Evolutionary conservation across 2,329 filamentous ascomycete species (phyloP), one percentile per base, ranked within the genome.

Genomic region (Orbilia javanica): DNA sequence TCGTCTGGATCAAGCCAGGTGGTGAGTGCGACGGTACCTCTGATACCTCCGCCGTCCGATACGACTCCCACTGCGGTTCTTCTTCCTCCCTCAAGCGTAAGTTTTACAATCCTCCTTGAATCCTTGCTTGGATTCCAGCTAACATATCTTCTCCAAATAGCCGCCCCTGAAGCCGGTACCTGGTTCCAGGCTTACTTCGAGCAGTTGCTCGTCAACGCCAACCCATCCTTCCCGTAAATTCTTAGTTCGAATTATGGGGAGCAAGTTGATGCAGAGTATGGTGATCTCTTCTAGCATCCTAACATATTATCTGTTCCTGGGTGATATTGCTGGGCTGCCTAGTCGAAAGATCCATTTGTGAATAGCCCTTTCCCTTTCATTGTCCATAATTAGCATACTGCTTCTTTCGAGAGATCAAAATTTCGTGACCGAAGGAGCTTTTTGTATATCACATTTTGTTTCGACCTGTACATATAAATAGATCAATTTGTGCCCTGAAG

Each of bases 61-160:
- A 88, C 82, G 88, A 89, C 82, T 83, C 83, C 62, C 84, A 88
- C 83, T 90, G 89, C 79, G 88, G 89, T 29, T 84, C 85, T 7
- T 79, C 83, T 0, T 46, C 50, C 22, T 50, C 74, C 27, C 74
- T 78, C 34, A 86, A 88, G 80, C 66, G 65, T 69, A 79, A 78
- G 72, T 73, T 63, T 57, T 64, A 71, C 27, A 29, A 68, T 52
- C 62, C 65, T n/a, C 53, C 65, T 2, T 75, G 50, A 67, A 3
- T 36, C 15, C 15, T 13, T 5, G 10, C 25, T 18, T 18, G 50
- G 39, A 25, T 15, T 29, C 48, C 20, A 6, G 50, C 64, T 74
- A 48, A 75, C 39, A 27, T 55, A n/a, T 18, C 31, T 68, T 80
- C 83, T 84, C 60, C 84, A 81, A 39, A 83, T 82, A 84, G 82